Evolutionary conservation across 2,329 filamentous ascomycete genomes (phyloP), one percentile per base, ranked within the genome.

Genomic region (Chrysoporthe cubensis): DNA sequence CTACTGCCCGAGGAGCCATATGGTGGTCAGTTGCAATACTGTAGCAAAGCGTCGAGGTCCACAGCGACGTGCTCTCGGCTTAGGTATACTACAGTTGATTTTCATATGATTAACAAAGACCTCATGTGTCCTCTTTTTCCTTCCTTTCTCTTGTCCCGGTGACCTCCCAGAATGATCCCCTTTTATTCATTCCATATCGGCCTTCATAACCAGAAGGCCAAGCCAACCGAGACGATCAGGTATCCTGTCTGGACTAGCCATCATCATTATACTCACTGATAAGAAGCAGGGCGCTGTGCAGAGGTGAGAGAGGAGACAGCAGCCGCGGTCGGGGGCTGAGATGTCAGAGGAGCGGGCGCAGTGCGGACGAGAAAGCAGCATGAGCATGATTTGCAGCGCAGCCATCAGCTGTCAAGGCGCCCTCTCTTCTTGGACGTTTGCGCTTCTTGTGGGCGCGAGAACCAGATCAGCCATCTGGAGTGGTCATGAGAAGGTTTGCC

Each of bases 241-340:
- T 62, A 62, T 62, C 60, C 60, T 50, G 46, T 62, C 34, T 37
- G 26, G 44, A 44, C 6, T 40, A n/a, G 26, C 44, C 46, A 34
- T 62, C 44, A 62, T 62, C 46, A 62, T 52, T 62, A 62, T 52
- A 62, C 60, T 62, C 60, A 62, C 60, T 52, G 40, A 37, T 26
- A 62, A 62, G 43, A 46, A 46, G 26, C 26, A 34, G 46, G n/a
- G 11, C 16, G 44, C 44, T 43, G 46, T 52, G 32, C 16, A 62
- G 26, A 46, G 32, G 34, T 40, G 32, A 62, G 46, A 50, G 60
- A 37, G n/a, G 60, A 26, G 26, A 48, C 34, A 52, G n/a, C 26
- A 18, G 32, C 18, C 18, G 46, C 11, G 2, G 11, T 8, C 26
- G 32, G 40, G 18, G 26, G 60, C n/a, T 9, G 32, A 52, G 11